Evolutionary conservation across 2,329 filamentous ascomycete species (phyloP).

Genomic region (Pyrenophora seminiperda): DNA sequence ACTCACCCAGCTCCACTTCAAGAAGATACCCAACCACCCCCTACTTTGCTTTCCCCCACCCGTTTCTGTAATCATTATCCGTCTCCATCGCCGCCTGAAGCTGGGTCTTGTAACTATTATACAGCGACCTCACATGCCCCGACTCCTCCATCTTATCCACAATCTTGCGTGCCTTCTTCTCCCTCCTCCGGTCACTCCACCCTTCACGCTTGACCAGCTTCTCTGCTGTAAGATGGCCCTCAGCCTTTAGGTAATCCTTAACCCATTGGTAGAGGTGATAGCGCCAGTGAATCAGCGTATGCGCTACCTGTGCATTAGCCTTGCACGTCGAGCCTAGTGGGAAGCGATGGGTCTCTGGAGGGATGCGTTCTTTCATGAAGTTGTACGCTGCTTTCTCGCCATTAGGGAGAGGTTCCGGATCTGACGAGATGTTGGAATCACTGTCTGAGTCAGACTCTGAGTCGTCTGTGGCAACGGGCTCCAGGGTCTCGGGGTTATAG

Average conservation of each 20-base stretch:
- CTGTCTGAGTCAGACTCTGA: constrained; percentile 36
- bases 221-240: constrained; percentile 63
- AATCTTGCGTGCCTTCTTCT: constrained; percentile 66
- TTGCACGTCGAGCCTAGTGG: constrained; percentile 56
- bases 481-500: constrained; percentile 69
- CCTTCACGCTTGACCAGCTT: constrained; percentile 66
- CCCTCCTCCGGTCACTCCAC: constrained; percentile 64
- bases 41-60: constrained; percentile 7
- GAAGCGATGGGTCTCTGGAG: constrained; percentile 36
- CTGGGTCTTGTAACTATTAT: constrained; percentile 67
- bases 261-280: constrained; percentile 75
- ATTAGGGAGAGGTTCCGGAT: constrained; percentile 25
- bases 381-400: constrained; percentile 36
- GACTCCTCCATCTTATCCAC: constrained; percentile 66
- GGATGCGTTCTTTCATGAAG: constrained; percentile 34
- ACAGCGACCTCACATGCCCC: constrained; percentile 66
- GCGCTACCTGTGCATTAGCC: constrained; percentile 70
- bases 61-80: constrained; percentile 23
- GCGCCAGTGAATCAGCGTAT: constrained; percentile 77
- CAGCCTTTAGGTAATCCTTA: constrained; percentile 62
- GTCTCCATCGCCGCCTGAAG: constrained; percentile 49
- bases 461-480: constrained; percentile 59
- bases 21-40: not conserved
- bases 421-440: constrained; percentile 26
- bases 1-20: not conserved